A percentile compares a stretch with the other conserved stretches of the same genome.
Conservation (phyloP, 371 early-diverging fungal species). For the Fennellomyces sp. region DNA sequence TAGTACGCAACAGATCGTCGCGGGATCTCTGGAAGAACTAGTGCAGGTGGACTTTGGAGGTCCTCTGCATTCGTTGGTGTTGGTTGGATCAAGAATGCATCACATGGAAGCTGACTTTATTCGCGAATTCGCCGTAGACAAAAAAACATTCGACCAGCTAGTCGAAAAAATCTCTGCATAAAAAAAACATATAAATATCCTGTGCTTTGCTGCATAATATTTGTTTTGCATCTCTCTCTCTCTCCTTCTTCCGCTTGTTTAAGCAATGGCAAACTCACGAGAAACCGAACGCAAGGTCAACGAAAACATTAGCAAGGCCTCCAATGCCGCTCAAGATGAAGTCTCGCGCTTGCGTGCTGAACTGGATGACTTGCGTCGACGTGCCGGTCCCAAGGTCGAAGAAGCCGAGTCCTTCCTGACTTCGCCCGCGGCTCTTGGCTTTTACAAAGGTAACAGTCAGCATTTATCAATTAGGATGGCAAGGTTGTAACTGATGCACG, state of each 20-base stretch:
- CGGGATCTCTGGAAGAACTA: constrained; percentile 89
- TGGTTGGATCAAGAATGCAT: constrained; percentile 91
- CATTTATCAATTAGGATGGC: not conserved
- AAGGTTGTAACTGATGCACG: not conserved
- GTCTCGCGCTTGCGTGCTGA: constrained; percentile 38
- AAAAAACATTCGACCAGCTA: constrained; percentile 69
- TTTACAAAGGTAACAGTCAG: constrained; percentile 33
- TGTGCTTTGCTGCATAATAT: not conserved
- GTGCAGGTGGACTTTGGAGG: constrained; percentile 88
- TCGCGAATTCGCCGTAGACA: constrained; percentile 73
- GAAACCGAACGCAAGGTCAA: constrained; percentile 17
- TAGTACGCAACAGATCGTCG: constrained; percentile 78
- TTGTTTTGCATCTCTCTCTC: constrained; percentile 1
- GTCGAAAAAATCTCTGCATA: constrained; percentile 46
- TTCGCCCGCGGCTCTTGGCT: constrained; percentile 36
- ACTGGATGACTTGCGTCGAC: constrained; percentile 31
- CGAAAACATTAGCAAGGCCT: constrained; percentile 26
- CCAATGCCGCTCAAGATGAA: constrained; percentile 38
- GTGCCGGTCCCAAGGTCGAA: constrained; percentile 40
- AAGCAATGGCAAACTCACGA: not conserved
- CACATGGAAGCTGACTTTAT: constrained; percentile 93
- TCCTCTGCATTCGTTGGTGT: constrained; percentile 94
- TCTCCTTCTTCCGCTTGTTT: not conserved
- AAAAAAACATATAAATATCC: constrained; percentile 3
- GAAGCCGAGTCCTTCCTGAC: constrained; percentile 37